These are phyloP conservation scores for Umbelopsis ramanniana DNA, from an alignment of 192 early-diverging fungal species.

Conservation along the genomic window DNA sequence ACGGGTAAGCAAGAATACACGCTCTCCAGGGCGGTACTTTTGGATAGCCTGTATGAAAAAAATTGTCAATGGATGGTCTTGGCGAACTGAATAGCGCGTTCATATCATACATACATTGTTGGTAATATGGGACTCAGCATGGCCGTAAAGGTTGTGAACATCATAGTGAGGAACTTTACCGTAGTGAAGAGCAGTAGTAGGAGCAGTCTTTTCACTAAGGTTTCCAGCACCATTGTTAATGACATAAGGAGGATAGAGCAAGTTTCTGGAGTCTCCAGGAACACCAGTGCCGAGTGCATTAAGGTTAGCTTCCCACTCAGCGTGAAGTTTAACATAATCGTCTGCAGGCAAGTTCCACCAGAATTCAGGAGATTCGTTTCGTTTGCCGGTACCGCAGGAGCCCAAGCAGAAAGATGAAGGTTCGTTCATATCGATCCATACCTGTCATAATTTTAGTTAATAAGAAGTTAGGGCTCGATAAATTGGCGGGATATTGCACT, in stretches of 20 bases:
- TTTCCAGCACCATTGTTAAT: slow-evolving; percentile 54
- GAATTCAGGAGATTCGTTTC: slow-evolving; percentile 26
- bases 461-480: background rate
- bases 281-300: slow-evolving; percentile 7
- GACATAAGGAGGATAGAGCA: slow-evolving; percentile 52
- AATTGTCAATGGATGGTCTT: background rate
- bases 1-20: slow-evolving; percentile 64
- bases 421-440: slow-evolving; percentile 81
- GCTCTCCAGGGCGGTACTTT: slow-evolving; percentile 7
- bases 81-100: background rate
- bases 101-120: slow-evolving; percentile 16
- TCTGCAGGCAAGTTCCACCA: slow-evolving; percentile 37
- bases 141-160: slow-evolving; percentile 39
- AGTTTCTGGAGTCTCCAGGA: slow-evolving; percentile 22
- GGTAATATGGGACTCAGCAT: slow-evolving; percentile 32
- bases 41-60: slow-evolving; percentile 17
- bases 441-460: background rate
- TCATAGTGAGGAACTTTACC: slow-evolving; percentile 36
- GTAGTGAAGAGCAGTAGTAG: slow-evolving; percentile 44
- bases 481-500: background rate
- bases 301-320: slow-evolving; percentile 20
- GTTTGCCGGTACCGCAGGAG: slow-evolving; percentile 46
- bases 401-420: slow-evolving; percentile 68
- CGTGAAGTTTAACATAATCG: slow-evolving; percentile 41
- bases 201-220: slow-evolving; percentile 52